Evolutionary conservation across 225 moss, liverwort and hornwort genomes (phyloP), one percentile per base, ranked within the genome.

Genomic region (Lunularia cruciata): DNA sequence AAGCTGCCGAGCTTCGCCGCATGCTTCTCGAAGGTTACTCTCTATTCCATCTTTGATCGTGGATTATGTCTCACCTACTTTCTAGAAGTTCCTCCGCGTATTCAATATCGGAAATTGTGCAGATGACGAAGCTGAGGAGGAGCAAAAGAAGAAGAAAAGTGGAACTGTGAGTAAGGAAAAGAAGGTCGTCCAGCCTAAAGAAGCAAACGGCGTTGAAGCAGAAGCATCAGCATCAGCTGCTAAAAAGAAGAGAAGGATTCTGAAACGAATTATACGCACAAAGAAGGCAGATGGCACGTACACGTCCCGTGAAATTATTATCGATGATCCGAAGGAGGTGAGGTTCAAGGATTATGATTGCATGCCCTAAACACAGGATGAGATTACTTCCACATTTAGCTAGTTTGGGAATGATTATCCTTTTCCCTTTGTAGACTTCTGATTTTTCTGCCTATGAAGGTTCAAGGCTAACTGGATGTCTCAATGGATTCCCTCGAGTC

Each of bases 111-210:
- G 12, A 22, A 13, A 36, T 26, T 60, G 48, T 54, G 69, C 83
- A 98, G 98, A 98, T 83, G 98, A 98, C 78, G 98, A 93, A 80
- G 91, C 90, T 18, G 98, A 93, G 63, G 96, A 98, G 83, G 92
- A 92, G 72, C 90, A 90, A 52, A 92, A 90, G 85, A 98, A 92
- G 77, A 98, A 86, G 74, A 93, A 83, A 56, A 80, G 68, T 69
- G 82, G 84, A 27, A 73, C 80, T 47, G 71, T 70, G 26, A 75
- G 63, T 61, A 93, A 85, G 77, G 96, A 89, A 28, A 96, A 88
- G 63, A 86, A 87, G 58, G 81, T 75, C 58, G 33, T 63, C 8
- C 85, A 87, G 65, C 72, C 67, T 5, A 84, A 84, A 78, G 88
- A 86, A 68, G 73, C 76, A 55, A 77, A 76, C 76, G 83, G 82